These are phyloP conservation scores for Flaveria ramosissima DNA, from an alignment of 129 eudicot genomes.

Conservation along the genomic window DNA sequence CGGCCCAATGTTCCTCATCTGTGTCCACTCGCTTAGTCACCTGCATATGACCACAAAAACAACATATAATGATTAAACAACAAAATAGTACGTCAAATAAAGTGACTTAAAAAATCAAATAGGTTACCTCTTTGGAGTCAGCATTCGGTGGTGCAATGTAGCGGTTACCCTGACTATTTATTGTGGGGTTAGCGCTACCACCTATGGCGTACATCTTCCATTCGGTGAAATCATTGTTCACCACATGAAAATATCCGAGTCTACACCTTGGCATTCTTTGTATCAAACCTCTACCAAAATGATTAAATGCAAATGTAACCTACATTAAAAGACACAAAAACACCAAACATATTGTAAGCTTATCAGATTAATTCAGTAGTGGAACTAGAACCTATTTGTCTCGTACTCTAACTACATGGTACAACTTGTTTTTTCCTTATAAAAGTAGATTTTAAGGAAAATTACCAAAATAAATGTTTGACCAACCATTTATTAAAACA, in stretches of 20 bases:
- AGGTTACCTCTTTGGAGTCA: slow-evolving; percentile 76
- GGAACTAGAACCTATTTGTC: no score
- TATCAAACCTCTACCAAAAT: slow-evolving; percentile 71
- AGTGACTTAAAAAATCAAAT: not conserved
- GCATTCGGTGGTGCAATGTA: slow-evolving; percentile 73
- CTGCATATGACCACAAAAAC: slow-evolving; percentile 29
- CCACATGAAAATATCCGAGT: slow-evolving; percentile 89
- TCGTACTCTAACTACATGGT: no score
- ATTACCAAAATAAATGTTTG: no score
- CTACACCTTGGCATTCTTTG: slow-evolving; percentile 95
- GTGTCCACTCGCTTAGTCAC: slow-evolving; percentile 84
- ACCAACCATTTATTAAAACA: no score
- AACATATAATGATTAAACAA: not conserved
- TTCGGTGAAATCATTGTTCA: slow-evolving; percentile 78
- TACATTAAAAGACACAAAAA: slow-evolving; percentile 22
- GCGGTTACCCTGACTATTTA: slow-evolving; percentile 98
- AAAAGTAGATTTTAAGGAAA: no score
- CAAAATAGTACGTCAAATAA: not conserved
- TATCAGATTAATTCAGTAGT: no score
- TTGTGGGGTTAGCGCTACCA: slow-evolving; percentile 88
- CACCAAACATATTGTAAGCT: no score
- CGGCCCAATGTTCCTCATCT: slow-evolving; percentile 63
- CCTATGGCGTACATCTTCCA: slow-evolving; percentile 96
- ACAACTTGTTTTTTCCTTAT: no score
- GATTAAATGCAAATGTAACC: slow-evolving; percentile 93